These are phyloP conservation scores for Groenewaldozyma auringiensis DNA, from an alignment of 1,139 yeast species.

Conservation along the genomic window DNA sequence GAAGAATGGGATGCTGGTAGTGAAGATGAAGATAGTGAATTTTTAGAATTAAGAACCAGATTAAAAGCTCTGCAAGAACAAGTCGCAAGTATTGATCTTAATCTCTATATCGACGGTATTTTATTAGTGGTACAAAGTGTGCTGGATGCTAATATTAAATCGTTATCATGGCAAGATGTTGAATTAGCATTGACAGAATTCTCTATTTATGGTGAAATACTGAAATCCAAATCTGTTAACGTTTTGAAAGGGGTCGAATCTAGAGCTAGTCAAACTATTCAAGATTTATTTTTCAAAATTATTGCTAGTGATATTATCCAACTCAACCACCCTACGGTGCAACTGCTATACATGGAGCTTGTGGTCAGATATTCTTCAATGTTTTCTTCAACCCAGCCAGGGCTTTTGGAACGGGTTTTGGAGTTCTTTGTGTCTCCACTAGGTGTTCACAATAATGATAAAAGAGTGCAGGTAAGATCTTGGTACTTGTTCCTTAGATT, in stretches of 20 bases:
- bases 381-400: conserved; percentile 40
- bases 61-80: conserved; percentile 78
- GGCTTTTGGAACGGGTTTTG: conserved; percentile 54
- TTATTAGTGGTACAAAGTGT: conserved; percentile 59
- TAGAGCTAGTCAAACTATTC: conserved; percentile 21
- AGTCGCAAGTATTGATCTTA: conserved; percentile 67
- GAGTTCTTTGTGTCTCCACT: conserved; percentile 71
- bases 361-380: conserved; percentile 71
- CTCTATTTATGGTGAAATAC: conserved; percentile 68
- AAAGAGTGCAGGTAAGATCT: conserved; percentile 64
- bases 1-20: conserved; percentile 45
- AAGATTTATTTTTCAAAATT: conserved; percentile 54
- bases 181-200: conserved; percentile 85
- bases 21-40: conserved; percentile 57
- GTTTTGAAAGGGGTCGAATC: conserved; percentile 43
- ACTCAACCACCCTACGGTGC: conserved; percentile 64
- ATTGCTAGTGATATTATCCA: conserved; percentile 47
- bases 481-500: conserved; percentile 89
- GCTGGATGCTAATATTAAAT: conserved; percentile 28
- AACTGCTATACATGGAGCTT: conserved; percentile 73
- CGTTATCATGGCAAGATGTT: conserved; percentile 57
- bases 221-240: conserved; percentile 65
- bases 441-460: conserved; percentile 66
- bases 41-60: conserved; percentile 65
- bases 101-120: conserved; percentile 62